Evolutionary conservation across 73 alveolate species (phyloP).

Genomic region (Durusdinium trenchii): DNA sequence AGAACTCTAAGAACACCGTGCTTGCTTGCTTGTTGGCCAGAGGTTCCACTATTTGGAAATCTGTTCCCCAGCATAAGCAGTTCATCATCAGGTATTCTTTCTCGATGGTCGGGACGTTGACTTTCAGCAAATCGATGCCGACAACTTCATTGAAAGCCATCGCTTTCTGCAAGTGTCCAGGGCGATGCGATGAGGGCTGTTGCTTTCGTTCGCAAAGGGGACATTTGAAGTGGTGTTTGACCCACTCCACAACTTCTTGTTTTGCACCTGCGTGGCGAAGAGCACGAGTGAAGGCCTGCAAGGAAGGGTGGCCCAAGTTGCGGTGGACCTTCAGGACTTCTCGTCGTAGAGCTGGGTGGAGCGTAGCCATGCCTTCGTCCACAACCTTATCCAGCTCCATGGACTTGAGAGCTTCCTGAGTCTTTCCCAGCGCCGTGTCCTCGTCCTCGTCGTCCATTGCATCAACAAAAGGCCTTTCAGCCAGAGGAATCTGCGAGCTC

Average conservation of each 20-base stretch:
- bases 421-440: background rate
- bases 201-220: background rate
- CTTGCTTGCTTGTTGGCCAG: background rate
- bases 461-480: background rate
- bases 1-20: background rate
- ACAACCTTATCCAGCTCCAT: background rate
- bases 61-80: conserved; percentile 2
- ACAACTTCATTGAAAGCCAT: conserved; percentile 66
- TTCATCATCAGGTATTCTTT: background rate
- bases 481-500: too few species aligned
- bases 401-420: background rate
- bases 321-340: conserved; percentile 12
- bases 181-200: background rate
- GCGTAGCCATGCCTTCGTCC: background rate
- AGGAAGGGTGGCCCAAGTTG: background rate
- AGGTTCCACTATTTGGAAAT: background rate
- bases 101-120: background rate
- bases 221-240: conserved; percentile 6
- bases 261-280: background rate
- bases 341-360: background rate
- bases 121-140: conserved; percentile 10
- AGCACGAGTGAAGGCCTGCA: background rate
- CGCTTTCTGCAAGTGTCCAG: background rate
- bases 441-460: background rate
- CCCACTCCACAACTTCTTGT: background rate